Percentiles rank a stretch among this genome's conserved stretches.
These are phyloP conservation scores for Oryza meyeriana DNA, from an alignment of 176 grass and related monocot genomes.

Conservation along the genomic window DNA sequence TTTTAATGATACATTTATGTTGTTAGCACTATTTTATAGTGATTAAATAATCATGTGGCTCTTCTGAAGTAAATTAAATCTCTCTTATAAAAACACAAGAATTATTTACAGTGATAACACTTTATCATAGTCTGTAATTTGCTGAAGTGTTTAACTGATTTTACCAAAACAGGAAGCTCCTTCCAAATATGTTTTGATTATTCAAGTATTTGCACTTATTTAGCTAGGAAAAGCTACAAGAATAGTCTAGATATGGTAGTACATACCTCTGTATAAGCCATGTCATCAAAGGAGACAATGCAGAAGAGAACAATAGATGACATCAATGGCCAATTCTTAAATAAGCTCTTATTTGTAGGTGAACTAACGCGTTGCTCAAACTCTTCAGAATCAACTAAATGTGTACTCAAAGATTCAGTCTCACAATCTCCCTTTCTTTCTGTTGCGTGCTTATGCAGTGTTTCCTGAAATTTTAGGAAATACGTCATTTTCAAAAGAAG, in stretches of 20 bases:
- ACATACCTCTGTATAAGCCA: conserved; percentile 66
- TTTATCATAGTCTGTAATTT: too few relatives aligned
- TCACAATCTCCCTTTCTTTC: conserved; percentile 7
- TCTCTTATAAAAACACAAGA: too few relatives aligned
- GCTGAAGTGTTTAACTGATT: too few relatives aligned
- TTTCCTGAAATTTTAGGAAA: conserved; percentile 48
- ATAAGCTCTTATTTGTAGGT: conserved; percentile 31
- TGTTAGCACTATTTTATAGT: too few relatives aligned
- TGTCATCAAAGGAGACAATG: conserved; percentile 61
- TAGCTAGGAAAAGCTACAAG: too few relatives aligned
- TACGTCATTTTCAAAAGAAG: background rate
- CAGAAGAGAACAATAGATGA: conserved; percentile 66
- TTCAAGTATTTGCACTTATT: too few relatives aligned
- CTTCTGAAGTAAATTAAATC: too few relatives aligned
- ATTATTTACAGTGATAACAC: too few relatives aligned
- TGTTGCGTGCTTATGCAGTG: conserved; percentile 55
- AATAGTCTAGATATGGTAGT: background rate
- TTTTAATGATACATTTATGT: too few relatives aligned
- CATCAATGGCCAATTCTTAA: conserved; percentile 72
- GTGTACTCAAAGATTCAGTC: conserved; percentile 19
- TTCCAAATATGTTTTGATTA: too few relatives aligned
- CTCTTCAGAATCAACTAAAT: background rate
- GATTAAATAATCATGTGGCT: too few relatives aligned
- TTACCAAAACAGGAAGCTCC: too few relatives aligned
- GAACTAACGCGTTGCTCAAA: background rate